Percentiles rank a stretch among this genome's conserved stretches.
Conservation (phyloP, 768 basidiomycete species). For the Tulasnella sp. region DNA sequence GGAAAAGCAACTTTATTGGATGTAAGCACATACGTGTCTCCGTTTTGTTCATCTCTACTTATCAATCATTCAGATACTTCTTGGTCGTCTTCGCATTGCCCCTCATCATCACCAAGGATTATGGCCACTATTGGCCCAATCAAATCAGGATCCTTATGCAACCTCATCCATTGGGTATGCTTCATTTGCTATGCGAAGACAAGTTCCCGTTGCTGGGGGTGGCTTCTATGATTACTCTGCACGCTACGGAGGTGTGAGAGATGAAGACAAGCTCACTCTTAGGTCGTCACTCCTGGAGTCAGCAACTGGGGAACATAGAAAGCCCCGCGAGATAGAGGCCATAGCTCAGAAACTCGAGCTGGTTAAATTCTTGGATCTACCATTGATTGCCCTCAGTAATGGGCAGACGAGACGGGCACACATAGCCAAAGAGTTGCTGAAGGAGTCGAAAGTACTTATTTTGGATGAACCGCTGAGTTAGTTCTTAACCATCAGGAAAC, state of each 20-base stretch:
- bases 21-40: slow-evolving; percentile 31
- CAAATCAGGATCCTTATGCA: slow-evolving; percentile 32
- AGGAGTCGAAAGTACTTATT: slow-evolving; percentile 56
- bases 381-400: slow-evolving; percentile 73
- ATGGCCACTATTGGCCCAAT: slow-evolving; percentile 55
- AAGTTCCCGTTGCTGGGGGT: slow-evolving; percentile 34
- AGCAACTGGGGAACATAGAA: not conserved
- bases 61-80: slow-evolving; percentile 40
- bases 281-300: slow-evolving; percentile 50
- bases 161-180: slow-evolving; percentile 42
- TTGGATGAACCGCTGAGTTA: slow-evolving; percentile 87
- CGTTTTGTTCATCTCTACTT: not conserved
- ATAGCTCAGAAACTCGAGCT: slow-evolving; percentile 49
- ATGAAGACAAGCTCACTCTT: slow-evolving; percentile 70
- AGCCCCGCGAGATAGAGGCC: slow-evolving; percentile 32
- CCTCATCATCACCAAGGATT: slow-evolving; percentile 55
- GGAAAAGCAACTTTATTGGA: slow-evolving; percentile 52
- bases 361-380: slow-evolving; percentile 56
- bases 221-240: slow-evolving; percentile 90
- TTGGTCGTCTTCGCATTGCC: slow-evolving; percentile 56
- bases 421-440: slow-evolving; percentile 63
- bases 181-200: slow-evolving; percentile 51
- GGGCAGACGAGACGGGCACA: slow-evolving; percentile 84
- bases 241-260: slow-evolving; percentile 76
- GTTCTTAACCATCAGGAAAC: slow-evolving; percentile 22